These are phyloP conservation scores for Spergularia bocconei DNA, from an alignment of 148 eudicot genomes.

Conservation along the genomic window DNA sequence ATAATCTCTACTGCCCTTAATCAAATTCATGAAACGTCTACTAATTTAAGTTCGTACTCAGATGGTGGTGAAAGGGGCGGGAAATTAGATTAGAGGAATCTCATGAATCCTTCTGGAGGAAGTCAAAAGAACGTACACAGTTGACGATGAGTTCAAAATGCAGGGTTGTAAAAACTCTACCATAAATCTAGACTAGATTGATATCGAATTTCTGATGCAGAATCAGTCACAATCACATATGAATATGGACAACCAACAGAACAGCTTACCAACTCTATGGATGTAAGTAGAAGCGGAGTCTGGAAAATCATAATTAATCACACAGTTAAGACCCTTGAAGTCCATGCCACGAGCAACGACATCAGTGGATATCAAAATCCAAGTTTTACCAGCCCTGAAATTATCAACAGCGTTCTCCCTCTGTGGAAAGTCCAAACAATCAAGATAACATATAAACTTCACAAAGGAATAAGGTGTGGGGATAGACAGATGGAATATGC, in stretches of 20 bases:
- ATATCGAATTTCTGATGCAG: background rate
- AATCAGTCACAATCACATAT: background rate
- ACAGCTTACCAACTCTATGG: conserved; percentile 82
- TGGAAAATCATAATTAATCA: conserved; percentile 95
- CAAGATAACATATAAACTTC: background rate
- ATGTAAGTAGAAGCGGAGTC: conserved; percentile 88
- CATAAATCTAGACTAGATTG: background rate
- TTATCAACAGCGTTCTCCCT: conserved; percentile 85
- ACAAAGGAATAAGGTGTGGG: background rate
- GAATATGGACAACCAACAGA: background rate
- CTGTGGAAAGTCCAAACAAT: conserved; percentile 37
- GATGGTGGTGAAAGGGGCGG: background rate
- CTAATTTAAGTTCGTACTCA: background rate
- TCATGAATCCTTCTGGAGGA: background rate
- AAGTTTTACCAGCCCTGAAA: conserved; percentile 94
- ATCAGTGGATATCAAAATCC: conserved; percentile 96
- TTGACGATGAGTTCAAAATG: too few species aligned
- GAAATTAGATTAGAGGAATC: background rate
- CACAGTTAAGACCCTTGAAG: conserved; percentile 94
- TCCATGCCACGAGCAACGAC: conserved; percentile 98
- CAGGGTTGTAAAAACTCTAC: background rate
- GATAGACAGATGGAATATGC: background rate
- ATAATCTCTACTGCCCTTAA: background rate
- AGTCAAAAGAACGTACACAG: too few species aligned
- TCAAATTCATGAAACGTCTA: background rate